phyloP scores from a whole-genome alignment of 345 rosid genomes.

The Camelina hispida region DNA sequence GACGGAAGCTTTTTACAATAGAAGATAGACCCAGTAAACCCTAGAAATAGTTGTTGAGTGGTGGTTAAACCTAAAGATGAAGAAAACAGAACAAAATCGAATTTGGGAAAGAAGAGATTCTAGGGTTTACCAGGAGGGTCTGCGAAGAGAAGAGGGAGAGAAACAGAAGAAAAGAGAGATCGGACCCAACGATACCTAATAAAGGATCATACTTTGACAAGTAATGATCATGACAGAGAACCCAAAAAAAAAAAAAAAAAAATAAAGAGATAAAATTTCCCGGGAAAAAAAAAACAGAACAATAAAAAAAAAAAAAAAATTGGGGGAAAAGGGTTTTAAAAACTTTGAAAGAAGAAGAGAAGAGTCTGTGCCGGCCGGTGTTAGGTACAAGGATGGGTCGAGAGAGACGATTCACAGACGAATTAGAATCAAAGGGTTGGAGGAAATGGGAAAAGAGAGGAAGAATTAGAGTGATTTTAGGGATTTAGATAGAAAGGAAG shows the following conservation, averaged over 20 bases:
- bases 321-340: conserved; percentile 30
- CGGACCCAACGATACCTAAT: conserved; percentile 42
- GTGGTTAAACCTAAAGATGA: conserved; percentile 12
- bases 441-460: background rate
- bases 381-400: conserved; percentile 18
- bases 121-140: conserved; percentile 45
- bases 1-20: background rate
- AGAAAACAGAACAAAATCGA: background rate
- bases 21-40: conserved; percentile 45
- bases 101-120: conserved; percentile 34
- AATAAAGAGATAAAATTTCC: conserved; percentile 36
- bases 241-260: too few species aligned
- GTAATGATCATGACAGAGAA: conserved; percentile 38
- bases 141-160: conserved; percentile 19
- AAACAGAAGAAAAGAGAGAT: conserved; percentile 26
- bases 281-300: conserved; percentile 39
- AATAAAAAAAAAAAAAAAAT: conserved; percentile 19
- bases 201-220: conserved; percentile 45
- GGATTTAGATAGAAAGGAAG: background rate
- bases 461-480: background rate
- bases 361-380: conserved; percentile 13
- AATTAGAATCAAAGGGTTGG: background rate
- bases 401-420: conserved; percentile 23
- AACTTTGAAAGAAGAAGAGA: conserved; percentile 35
- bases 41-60: conserved; percentile 24